Base-by-base conservation (phyloP, 2,329 filamentous ascomycete species). In the Davidsoniella eucalypti region DNA sequence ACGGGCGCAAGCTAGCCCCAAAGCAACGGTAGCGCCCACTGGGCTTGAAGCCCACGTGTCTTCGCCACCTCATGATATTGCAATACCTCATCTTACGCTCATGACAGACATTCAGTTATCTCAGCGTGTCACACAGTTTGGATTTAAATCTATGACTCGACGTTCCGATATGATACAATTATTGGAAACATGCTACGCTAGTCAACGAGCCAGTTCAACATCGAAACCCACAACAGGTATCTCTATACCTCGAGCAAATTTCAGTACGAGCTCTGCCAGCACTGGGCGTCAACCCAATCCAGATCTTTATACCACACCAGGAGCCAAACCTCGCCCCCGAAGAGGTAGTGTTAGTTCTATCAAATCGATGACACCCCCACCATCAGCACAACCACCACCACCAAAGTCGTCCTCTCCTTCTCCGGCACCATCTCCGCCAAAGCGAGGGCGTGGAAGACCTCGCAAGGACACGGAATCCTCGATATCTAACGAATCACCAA, bases 71-170 rank as follows among this genome's bases (percentile, higher is more conserved):
- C 40, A 12, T 9, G n/a, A 9, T 44, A 10, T n/a, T n/a, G 23
- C 21, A 5, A 38, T 44, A 44, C 82, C 82, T 2, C 71, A 75
- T 9, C 87, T 74, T 54, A 69, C 73, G 39, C 63, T 72, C 0
- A 79, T 75, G 52, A 79, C 79, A 2, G 79, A 82, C 54, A 64
- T 69, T 7, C 75, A 83, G 52, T 65, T 88, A 14, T 66, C 76
- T 2, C 75, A 70, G 51, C 72, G 82, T 57, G 65, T 88, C 42
- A 65, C 71, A 4, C 67, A 69, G 0, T 87, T 78, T 58, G 82
- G 81, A 0, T 87, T 88, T 63, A 88, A 87, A 59, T 67, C 79
- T 1, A 67, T 87, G 26, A 84, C 80, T 59, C 76, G 69, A 50
- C 72, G 84, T 16, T 69, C 72, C 45, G 76, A 76, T 7, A 86